Conservation (phyloP, 2,329 filamentous ascomycete species). For the Erysiphe pulchra region DNA sequence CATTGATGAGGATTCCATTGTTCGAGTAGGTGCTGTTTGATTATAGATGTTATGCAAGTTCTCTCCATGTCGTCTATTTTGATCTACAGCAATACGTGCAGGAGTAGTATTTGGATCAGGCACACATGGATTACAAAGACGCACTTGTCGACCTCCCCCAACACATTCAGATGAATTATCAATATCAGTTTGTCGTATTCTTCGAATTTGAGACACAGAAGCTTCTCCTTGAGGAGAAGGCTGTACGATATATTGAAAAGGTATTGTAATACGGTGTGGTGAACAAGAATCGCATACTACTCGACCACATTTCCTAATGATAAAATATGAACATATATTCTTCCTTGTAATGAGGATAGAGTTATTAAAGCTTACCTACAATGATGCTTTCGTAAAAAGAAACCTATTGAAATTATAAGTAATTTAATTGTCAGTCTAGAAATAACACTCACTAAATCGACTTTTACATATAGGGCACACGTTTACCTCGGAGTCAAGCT, state of each 20-base stretch:
- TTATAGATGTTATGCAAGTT: constrained; percentile 2
- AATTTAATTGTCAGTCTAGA: neutral
- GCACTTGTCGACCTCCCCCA: constrained; percentile 39
- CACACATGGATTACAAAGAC: constrained; percentile 48
- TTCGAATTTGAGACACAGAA: neutral
- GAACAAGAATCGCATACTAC: constrained; percentile 82
- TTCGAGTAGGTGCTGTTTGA: constrained; percentile 5
- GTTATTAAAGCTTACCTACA: constrained; percentile 34
- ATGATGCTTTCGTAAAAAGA: constrained; percentile 78
- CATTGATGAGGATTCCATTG: neutral
- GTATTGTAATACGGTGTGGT: constrained; percentile 84
- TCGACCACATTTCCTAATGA: constrained; percentile 55
- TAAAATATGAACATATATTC: neutral
- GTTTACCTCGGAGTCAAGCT: constrained; percentile 61
- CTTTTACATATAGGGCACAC: constrained; percentile 64
- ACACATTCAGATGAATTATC: constrained; percentile 14
- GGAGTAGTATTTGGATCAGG: constrained; percentile 39
- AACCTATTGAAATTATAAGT: constrained; percentile 12
- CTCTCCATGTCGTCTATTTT: neutral
- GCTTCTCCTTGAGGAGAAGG: constrained; percentile 23
- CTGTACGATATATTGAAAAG: constrained; percentile 74
- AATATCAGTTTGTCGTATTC: constrained; percentile 1
- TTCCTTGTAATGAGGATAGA: neutral
- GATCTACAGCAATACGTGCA: neutral
- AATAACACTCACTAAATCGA: constrained; percentile 32